A percentile compares a stretch with the other conserved stretches of the same genome.
Conservation (phyloP, 495 filamentous ascomycete species). For the Neurospora tetraspora region DNA sequence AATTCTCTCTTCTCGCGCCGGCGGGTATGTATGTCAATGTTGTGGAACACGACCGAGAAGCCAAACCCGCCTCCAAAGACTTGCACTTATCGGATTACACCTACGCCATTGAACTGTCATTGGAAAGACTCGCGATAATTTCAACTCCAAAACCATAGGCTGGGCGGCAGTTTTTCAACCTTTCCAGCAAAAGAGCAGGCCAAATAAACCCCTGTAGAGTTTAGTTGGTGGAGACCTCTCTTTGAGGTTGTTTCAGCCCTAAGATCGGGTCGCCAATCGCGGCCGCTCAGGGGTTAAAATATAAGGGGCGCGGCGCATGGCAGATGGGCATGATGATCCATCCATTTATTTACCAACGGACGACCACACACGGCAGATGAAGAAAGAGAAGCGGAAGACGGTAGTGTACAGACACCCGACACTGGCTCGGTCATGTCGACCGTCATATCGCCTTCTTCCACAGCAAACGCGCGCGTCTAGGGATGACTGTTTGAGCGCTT, state of each 20-base stretch:
- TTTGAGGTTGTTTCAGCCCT: neutral
- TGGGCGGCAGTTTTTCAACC: neutral
- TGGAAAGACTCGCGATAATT: neutral
- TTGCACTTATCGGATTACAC: neutral
- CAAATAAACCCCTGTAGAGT: neutral
- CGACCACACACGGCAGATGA: neutral
- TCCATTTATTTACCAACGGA: neutral
- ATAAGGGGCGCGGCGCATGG: neutral
- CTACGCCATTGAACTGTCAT: neutral
- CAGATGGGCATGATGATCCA: neutral
- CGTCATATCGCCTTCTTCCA: neutral
- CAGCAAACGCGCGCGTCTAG: neutral
- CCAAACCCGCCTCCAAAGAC: neutral
- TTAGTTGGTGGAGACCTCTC: neutral
- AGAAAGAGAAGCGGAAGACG: neutral
- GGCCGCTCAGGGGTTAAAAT: neutral
- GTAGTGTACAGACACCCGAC: neutral
- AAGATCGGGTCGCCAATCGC: neutral
- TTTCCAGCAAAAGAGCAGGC: neutral
- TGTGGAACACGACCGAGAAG: neutral
- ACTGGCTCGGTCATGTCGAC: neutral
- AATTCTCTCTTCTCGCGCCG: neutral
- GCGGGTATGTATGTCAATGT: neutral
- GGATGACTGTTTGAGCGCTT: neutral
- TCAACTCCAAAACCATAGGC: neutral